phyloP scores from a whole-genome alignment of 768 basidiomycete genomes.

The Nidularia pulvinata region DNA sequence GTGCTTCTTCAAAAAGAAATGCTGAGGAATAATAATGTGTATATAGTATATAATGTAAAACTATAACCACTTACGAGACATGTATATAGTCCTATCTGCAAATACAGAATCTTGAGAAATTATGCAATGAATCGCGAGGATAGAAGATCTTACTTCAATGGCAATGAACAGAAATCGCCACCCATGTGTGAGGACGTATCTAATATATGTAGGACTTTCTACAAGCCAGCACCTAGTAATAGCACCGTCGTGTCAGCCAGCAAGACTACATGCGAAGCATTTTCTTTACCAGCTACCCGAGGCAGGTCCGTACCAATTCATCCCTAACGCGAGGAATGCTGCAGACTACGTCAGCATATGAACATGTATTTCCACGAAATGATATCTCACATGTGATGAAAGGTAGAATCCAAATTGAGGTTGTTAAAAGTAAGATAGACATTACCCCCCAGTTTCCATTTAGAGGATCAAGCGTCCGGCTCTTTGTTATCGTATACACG shows the following conservation, averaged over 20 bases:
- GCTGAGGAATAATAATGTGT: not conserved
- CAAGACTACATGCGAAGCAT: not conserved
- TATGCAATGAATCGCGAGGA: no score
- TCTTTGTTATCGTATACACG: conserved; percentile 9
- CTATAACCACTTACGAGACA: not conserved
- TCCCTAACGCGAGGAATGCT: not conserved
- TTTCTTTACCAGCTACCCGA: not conserved
- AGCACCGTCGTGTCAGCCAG: not conserved
- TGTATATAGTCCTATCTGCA: not conserved
- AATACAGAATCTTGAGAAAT: no score
- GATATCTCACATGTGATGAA: not conserved
- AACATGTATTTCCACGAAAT: no score
- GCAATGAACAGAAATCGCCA: not conserved
- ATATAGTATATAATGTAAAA: not conserved
- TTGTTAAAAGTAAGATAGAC: not conserved
- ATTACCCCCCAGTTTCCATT: not conserved
- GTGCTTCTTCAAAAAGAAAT: not conserved
- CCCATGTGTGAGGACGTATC: not conserved
- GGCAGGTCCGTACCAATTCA: not conserved
- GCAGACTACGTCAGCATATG: no score
- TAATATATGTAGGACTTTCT: not conserved
- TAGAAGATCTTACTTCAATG: not conserved
- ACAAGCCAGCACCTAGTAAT: not conserved
- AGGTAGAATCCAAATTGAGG: not conserved
- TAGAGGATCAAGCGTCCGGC: not conserved